phyloP scores from a whole-genome alignment of 257 asterid genomes.

The Verbena officinalis region DNA sequence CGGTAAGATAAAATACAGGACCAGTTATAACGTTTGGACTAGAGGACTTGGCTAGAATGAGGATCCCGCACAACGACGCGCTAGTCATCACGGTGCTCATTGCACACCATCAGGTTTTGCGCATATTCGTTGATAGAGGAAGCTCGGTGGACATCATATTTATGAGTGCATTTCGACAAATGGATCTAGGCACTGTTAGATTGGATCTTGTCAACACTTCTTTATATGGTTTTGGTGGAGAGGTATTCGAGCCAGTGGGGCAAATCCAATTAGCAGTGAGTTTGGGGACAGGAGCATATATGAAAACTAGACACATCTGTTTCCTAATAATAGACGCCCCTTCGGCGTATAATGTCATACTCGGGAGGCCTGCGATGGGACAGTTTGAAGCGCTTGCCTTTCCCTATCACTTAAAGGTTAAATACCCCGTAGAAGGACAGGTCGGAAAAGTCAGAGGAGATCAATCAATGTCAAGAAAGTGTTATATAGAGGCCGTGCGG shows the following conservation, averaged over 20 bases:
- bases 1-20: too few relatives aligned
- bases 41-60: too few relatives aligned
- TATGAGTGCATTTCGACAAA: not conserved
- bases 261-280: not conserved
- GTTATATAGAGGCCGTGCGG: not conserved
- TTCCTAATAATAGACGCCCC: not conserved
- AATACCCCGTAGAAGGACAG: not conserved
- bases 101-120: not conserved
- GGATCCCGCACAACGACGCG: not conserved
- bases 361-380: too few relatives aligned
- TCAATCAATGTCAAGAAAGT: not conserved
- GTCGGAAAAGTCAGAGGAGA: not conserved
- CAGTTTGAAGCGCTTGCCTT: not conserved
- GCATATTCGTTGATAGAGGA: not conserved
- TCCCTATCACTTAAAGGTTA: not conserved
- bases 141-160: not conserved
- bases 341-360: too few relatives aligned
- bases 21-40: not conserved
- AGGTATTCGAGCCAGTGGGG: not conserved
- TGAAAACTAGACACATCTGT: too few relatives aligned
- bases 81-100: not conserved
- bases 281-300: not conserved
- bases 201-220: not conserved
- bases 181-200: not conserved
- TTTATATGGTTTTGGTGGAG: not conserved